phyloP scores from a whole-genome alignment of 2,329 filamentous ascomycete species.

The Neofusicoccum cordaticola region DNA sequence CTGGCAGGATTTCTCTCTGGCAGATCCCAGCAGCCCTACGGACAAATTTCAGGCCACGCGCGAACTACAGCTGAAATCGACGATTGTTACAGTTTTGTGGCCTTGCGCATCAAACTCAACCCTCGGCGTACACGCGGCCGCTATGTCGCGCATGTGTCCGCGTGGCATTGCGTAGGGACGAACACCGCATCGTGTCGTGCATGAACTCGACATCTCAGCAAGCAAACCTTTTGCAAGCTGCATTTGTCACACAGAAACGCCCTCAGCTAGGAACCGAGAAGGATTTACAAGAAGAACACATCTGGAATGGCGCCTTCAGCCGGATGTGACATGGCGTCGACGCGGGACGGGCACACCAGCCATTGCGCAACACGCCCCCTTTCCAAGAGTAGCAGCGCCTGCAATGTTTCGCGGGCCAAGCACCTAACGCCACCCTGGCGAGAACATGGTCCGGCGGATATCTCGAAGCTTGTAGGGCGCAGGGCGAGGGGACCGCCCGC shows the following conservation, averaged over 20 bases:
- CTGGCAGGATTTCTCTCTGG: not conserved
- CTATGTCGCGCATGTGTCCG: not conserved
- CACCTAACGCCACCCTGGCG: not conserved
- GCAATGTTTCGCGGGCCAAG: not conserved
- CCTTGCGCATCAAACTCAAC: not conserved
- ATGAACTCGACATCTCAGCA: not conserved
- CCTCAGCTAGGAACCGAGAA: not conserved
- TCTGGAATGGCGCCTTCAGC: not conserved
- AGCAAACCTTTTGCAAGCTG: not conserved
- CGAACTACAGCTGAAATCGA: not conserved
- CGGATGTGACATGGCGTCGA: not conserved
- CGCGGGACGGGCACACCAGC: too few species aligned
- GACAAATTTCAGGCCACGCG: not conserved
- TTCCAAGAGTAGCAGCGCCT: not conserved
- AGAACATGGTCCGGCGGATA: not conserved
- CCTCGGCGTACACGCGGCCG: not conserved
- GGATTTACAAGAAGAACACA: not conserved
- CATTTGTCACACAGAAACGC: not conserved
- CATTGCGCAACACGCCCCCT: not conserved
- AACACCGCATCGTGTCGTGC: not conserved
- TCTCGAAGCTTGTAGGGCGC: not conserved
- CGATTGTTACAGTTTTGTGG: not conserved
- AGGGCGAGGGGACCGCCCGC: not conserved
- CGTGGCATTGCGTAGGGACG: not conserved
- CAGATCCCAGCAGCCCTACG: not conserved